Conservation (phyloP, 805 yeast genomes). For the Schizosaccharomyces osmophilus region DNA sequence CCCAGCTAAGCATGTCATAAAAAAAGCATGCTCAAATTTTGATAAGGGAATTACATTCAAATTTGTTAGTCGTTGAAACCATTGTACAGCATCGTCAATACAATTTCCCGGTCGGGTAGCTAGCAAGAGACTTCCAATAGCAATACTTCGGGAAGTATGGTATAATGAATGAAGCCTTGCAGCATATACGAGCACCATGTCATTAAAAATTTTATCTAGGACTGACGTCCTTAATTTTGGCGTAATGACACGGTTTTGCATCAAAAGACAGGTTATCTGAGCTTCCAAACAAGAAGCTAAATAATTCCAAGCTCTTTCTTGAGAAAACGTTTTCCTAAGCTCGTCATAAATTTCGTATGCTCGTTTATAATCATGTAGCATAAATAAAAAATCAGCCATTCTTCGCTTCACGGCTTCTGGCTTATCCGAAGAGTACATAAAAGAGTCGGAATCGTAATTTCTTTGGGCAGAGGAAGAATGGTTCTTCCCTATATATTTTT, state of each 20-base stretch:
- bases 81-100: conserved; percentile 22
- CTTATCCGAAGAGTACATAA: conserved; percentile 35
- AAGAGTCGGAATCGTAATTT: conserved; percentile 26
- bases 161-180: conserved; percentile 47
- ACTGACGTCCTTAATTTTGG: conserved; percentile 27
- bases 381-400: conserved; percentile 78
- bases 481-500: conserved; percentile 27
- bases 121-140: conserved; percentile 50
- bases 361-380: conserved; percentile 67
- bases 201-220: conserved; percentile 39
- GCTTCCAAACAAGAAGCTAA: conserved; percentile 58
- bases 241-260: conserved; percentile 18
- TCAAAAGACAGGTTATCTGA: conserved; percentile 47
- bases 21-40: conserved; percentile 23
- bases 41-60: conserved; percentile 14
- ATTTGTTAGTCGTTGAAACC: conserved; percentile 22
- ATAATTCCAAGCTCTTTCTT: conserved; percentile 58
- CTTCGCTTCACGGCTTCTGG: conserved; percentile 55
- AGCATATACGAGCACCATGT: conserved; percentile 47
- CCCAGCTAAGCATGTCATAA: conserved; percentile 29
- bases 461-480: conserved; percentile 13
- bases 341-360: conserved; percentile 69
- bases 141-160: conserved; percentile 36
- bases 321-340: conserved; percentile 48
- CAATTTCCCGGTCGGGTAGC: conserved; percentile 19